These are phyloP conservation scores for Calonectria naviculata DNA, from an alignment of 2,329 filamentous ascomycete genomes.

Conservation along the genomic window DNA sequence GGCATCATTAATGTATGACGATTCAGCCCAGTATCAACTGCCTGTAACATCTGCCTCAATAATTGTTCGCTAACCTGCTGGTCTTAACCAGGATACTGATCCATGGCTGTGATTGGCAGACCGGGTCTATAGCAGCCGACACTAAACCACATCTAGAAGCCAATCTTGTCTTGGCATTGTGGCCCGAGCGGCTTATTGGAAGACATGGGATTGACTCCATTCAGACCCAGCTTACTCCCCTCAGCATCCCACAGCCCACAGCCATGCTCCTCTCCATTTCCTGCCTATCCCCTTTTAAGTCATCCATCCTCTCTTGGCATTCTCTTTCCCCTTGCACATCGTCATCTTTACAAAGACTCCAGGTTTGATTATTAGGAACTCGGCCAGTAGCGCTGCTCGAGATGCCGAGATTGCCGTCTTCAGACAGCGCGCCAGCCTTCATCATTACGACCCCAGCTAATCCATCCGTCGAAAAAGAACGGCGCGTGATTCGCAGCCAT, in stretches of 20 bases:
- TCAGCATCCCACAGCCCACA: background rate
- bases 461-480: background rate
- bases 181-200: background rate
- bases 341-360: too few species aligned
- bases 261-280: background rate
- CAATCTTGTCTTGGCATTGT: conserved; percentile 18
- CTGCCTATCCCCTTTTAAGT: background rate
- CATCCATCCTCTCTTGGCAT: background rate
- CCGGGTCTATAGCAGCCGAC: background rate
- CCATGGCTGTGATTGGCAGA: background rate
- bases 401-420: background rate
- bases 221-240: background rate
- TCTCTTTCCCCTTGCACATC: background rate
- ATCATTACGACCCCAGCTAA: background rate
- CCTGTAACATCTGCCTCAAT: too few species aligned
- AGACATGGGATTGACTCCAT: background rate
- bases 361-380: too few species aligned
- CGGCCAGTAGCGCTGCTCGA: too few species aligned
- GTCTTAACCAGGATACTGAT: background rate
- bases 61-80: too few species aligned
- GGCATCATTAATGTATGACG: too few species aligned
- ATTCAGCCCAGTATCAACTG: too few species aligned
- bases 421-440: background rate
- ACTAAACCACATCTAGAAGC: conserved; percentile 5
- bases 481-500: conserved; percentile 16